Percentiles rank a stretch among this genome's conserved stretches.
phyloP scores from a whole-genome alignment of 306 rosid species.

The Glycine latifolia region DNA sequence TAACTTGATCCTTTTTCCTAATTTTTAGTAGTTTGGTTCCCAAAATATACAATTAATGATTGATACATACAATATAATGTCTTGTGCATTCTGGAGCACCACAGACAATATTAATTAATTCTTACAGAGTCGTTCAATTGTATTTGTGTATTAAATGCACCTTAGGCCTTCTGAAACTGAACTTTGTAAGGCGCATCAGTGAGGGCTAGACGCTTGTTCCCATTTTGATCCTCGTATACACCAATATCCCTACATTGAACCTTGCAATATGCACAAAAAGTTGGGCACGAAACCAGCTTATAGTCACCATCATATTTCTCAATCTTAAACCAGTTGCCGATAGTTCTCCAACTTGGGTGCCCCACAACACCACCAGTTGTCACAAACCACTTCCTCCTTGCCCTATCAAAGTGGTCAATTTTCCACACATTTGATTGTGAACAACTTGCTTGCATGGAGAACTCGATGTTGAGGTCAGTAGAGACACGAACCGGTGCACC shows the following conservation, averaged over 20 bases:
- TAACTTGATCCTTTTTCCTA: no score
- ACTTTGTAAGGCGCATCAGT: constrained; percentile 27
- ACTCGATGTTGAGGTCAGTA: constrained; percentile 58
- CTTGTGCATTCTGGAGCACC: not conserved
- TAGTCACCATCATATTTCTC: constrained; percentile 52
- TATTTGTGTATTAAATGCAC: not conserved
- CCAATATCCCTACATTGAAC: constrained; percentile 58
- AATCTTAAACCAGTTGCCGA: constrained; percentile 59
- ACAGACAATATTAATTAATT: not conserved
- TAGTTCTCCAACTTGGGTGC: constrained; percentile 45
- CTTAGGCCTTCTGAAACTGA: not conserved
- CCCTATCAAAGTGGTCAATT: constrained; percentile 35
- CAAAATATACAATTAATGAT: no score
- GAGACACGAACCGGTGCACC: constrained; percentile 41
- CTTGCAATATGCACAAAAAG: constrained; percentile 55
- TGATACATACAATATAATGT: no score
- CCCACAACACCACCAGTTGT: constrained; percentile 50
- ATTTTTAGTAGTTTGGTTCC: no score
- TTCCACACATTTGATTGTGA: constrained; percentile 50
- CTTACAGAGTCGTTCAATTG: not conserved
- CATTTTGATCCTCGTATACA: constrained; percentile 5
- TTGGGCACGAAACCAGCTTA: constrained; percentile 62
- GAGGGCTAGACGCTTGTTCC: constrained; percentile 37
- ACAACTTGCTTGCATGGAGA: constrained; percentile 37
- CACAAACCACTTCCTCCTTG: constrained; percentile 46